These are phyloP conservation scores for Clonostachys rhizophaga DNA, from an alignment of 2,329 filamentous ascomycete genomes.

Conservation along the genomic window DNA sequence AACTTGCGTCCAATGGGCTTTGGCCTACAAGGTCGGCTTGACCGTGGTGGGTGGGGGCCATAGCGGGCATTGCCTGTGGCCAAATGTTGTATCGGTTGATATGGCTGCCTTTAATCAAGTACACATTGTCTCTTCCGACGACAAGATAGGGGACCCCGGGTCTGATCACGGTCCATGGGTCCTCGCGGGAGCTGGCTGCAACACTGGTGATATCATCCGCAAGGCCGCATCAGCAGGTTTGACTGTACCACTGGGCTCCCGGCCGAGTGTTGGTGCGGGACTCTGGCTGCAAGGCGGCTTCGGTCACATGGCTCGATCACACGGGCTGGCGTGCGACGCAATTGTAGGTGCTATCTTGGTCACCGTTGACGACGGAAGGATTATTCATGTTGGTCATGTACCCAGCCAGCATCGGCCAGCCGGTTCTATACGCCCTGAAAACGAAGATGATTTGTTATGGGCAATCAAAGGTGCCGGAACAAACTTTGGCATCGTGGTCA, in stretches of 20 bases:
- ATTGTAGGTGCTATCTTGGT: constrained; percentile 58
- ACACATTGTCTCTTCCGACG: constrained; percentile 25
- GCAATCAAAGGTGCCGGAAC: constrained; percentile 53
- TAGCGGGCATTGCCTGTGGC: constrained; percentile 51
- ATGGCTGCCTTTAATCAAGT: constrained; percentile 52
- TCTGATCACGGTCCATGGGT: constrained; percentile 24
- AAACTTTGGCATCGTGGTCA: constrained; percentile 54
- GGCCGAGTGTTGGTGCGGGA: constrained; percentile 59
- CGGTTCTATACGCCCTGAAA: constrained; percentile 32
- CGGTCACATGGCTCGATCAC: constrained; percentile 48
- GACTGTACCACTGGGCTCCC: constrained; percentile 53
- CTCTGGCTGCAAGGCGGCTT: constrained; percentile 63
- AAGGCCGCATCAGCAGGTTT: constrained; percentile 39
- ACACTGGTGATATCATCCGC: constrained; percentile 45
- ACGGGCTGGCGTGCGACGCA: constrained; percentile 55
- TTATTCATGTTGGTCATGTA: constrained; percentile 47
- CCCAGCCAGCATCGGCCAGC: constrained; percentile 35
- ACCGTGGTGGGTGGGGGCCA: constrained; percentile 55
- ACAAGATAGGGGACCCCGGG: constrained; percentile 9
- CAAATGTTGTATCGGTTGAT: constrained; percentile 49
- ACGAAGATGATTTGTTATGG: constrained; percentile 50
- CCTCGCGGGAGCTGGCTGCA: constrained; percentile 52
- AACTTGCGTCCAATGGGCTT: constrained; percentile 50
- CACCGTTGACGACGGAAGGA: constrained; percentile 36
- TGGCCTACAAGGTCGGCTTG: constrained; percentile 35